Base-by-base conservation (phyloP, 768 basidiomycete genomes). In the Suillus ampliporus region DNA sequence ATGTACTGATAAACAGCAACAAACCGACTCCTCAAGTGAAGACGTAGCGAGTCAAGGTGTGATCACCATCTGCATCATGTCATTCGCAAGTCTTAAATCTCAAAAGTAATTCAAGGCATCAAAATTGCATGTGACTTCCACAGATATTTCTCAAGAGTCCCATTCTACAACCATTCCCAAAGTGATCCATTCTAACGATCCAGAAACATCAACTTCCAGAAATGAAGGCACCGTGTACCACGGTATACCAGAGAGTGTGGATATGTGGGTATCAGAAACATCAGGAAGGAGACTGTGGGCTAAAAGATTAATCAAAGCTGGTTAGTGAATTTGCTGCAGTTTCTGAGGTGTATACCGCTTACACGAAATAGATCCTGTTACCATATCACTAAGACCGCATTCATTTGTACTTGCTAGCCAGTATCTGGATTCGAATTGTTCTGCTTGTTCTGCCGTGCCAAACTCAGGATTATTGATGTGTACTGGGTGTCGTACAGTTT, bases 381-480 rank as follows among this genome's bases (percentile, higher is more conserved):
- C 95, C 13, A 56, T 93, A n/a, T 75, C 82, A 5, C 68, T 83
- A 13, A 80, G 81, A 61, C 92, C 92, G 0, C 83, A 86, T 60
- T 79, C 88, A 26, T 79, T 84, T 17, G 86, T 84, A 0, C 81
- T 96, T 15, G 92, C 92, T 0, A 88, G 82, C 43, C 73, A 78
- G 21, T 80, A 86, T 65, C 78, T 97, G 13, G 76, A 82, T 14
- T 76, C 77, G 1, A 80, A 89, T 71, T 97, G 95, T 68, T 90
- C 92, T 1, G 80, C 80, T 8, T 97, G 95, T 68, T 80, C 83
- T 46, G 69, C 79, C 1, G 73, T 82, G 14, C 65, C 75, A 1
- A 34, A 74, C 0, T 61, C 71, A 23, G 73, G 78, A 1, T 71
- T 95, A 61, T 89, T 86, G 70, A 80, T 91, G 54, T 98, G 97